Evolutionary conservation across 352 stramenopile genomes (phyloP), one percentile per base, ranked within the genome.

Genomic region (Globisporangium abappressorium): DNA sequence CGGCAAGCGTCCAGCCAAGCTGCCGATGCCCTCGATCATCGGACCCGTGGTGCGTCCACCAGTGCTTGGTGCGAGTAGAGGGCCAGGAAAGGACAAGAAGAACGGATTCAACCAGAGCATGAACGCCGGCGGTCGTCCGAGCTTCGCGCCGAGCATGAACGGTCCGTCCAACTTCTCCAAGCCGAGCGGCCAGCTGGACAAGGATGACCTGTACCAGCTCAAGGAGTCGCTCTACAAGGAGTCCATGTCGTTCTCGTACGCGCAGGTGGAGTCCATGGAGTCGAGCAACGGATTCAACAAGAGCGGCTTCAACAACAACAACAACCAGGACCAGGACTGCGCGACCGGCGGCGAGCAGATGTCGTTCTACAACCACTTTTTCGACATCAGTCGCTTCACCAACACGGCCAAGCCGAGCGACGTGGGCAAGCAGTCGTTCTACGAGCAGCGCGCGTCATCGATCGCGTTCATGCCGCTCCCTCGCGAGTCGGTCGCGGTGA

Each of bases 401-500:
- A 47, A 58, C 6, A 62, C 69, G 34, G 36, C 69, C 18, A 53
- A 61, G 20, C 46, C 61, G 18, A 41, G 41, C 56, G 43, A 61
- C 30, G 20, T 36, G 15, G 57, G 34, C n/a, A 66, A 69, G 38
- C 55, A 33, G 28, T 64, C 64, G 43, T 59, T 65, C 30, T 56
- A 65, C 3, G 66, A 71, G 20, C 26, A 33, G 49, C 70, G 57
- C 9, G 62, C 34, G 41, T 74, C 62, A 11, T 75, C 70, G 1
- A 65, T 75, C 20, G 61, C 71, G 2, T 77, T 74, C 33, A 77
- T 76, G 5, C 74, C 71, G 24, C 57, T 88, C 5, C 80, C 81
- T n/a, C 81, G 81, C 2, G 81, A 90, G 65, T 88, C 80, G 2
- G 68, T 85, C 2, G 82, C 80, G 0, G 75, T 87, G 58, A 63